Evolutionary conservation across 2,329 filamentous ascomycete species (phyloP), one percentile per base, ranked within the genome.

Genomic region (Venturia pyrina): DNA sequence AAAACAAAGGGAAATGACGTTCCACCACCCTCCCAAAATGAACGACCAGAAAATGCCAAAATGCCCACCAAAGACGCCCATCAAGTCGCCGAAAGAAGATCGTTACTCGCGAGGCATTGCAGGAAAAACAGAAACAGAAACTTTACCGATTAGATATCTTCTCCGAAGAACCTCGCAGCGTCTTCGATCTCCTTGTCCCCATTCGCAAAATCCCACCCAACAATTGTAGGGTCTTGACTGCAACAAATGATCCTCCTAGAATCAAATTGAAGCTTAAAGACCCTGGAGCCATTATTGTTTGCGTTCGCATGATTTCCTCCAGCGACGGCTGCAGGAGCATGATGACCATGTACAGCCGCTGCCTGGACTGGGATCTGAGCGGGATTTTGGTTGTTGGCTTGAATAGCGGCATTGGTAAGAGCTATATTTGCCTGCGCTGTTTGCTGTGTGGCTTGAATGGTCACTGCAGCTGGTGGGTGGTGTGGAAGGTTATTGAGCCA

Each of bases 241-340:
- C 93, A 97, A 78, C 93, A 97, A 65, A 99, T 89, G 70, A 99
- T 96, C 71, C 93, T 87, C 28, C 92, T 85, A 0, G 92, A 90
- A 74, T 99, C 95, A 70, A 97, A 99, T 75, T 99, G 95, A 44
- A 98, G 81, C 77, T 99, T 99, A 81, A 98, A 99, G 3, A 99
- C 90, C 32, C 95, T 77, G 13, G 85, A 82, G 44, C 81, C 74
- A 40, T 71, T 71, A n/a, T 7, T 56, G 57, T 10, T 41, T 13
- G 37, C n/a, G 28, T 48, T 40, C 65, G 13, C 34, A 34, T 21
- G 43, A 34, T 41, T 44, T 64, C 19, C 63, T 43, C 48, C 44
- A 13, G 21, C 63, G 13, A 32, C 63, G 40, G 66, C 50, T 15
- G 41, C 59, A 61, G 34, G 15, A 10, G 61, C 59, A 40, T 66